phyloP scores from a whole-genome alignment of 179 eudicot genomes.

The Camellia oleifera region DNA sequence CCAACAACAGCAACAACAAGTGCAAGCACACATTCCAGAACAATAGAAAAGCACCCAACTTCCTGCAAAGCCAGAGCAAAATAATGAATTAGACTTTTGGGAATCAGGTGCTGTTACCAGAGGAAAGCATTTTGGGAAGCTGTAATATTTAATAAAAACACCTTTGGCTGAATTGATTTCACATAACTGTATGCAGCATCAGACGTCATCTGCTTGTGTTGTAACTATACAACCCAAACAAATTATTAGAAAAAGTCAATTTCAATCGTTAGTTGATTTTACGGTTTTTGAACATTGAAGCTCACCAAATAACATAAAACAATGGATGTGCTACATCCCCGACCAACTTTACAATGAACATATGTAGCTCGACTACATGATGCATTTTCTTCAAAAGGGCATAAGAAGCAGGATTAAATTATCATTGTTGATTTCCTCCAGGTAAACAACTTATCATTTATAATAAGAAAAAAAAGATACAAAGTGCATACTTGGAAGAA shows the following conservation, averaged over 20 bases:
- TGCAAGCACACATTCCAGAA: too few relatives aligned
- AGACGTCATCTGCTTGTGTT: constrained; percentile 77
- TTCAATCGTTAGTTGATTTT: background rate
- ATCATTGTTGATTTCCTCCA: background rate
- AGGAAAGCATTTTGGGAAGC: too few relatives aligned
- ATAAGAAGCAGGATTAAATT: background rate
- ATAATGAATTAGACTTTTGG: too few relatives aligned
- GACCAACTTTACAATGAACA: constrained; percentile 94
- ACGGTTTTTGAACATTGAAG: background rate
- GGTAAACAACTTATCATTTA: too few relatives aligned
- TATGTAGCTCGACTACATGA: constrained; percentile 60
- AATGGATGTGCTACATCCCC: constrained; percentile 91
- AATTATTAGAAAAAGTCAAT: background rate
- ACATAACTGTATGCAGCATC: constrained; percentile 74
- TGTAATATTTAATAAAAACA: constrained; percentile 30
- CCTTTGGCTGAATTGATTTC: constrained; percentile 80
- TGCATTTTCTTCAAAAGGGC: constrained; percentile 49
- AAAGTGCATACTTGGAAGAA: background rate
- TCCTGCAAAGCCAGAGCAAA: too few relatives aligned
- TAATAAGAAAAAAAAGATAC: too few relatives aligned
- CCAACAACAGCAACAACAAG: too few relatives aligned
- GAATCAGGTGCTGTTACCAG: too few relatives aligned
- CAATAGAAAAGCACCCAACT: too few relatives aligned
- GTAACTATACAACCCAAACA: constrained; percentile 44
- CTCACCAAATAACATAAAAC: constrained; percentile 82